Percentiles rank a stretch among this genome's conserved stretches.
phyloP scores from a whole-genome alignment of 495 filamentous ascomycete species.

The Penicillium robsamsonii region DNA sequence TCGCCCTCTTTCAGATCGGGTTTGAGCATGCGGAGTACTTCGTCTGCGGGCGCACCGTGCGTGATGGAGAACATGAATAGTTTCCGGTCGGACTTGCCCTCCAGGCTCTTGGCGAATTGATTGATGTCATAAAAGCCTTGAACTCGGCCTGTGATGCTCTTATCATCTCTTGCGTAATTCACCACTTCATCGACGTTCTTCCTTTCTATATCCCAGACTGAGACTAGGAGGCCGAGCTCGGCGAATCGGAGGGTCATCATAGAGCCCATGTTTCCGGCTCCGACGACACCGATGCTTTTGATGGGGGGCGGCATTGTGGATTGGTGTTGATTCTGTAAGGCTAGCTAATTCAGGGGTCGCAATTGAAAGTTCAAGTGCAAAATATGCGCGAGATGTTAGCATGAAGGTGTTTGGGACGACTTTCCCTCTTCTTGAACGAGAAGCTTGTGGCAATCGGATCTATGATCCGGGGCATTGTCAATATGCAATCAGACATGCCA shows the following conservation, averaged over 20 bases:
- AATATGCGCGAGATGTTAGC: not conserved
- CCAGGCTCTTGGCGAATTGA: constrained; percentile 41
- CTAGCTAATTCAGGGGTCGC: not conserved
- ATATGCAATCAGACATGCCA: constrained; percentile 18
- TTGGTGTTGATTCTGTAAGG: not conserved
- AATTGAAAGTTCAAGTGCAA: too few species aligned
- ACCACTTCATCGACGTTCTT: constrained; percentile 46
- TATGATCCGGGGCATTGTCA: constrained; percentile 16
- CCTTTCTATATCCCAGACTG: constrained; percentile 55
- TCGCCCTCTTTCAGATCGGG: constrained; percentile 59
- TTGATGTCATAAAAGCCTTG: constrained; percentile 37
- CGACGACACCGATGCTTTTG: constrained; percentile 59
- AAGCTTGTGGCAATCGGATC: constrained; percentile 19
- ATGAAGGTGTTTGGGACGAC: not conserved
- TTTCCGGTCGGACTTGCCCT: constrained; percentile 34
- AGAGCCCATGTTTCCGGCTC: constrained; percentile 65
- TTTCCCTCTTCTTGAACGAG: constrained; percentile 16
- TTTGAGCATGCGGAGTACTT: constrained; percentile 57
- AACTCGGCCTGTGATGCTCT: constrained; percentile 32
- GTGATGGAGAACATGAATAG: constrained; percentile 67
- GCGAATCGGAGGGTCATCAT: constrained; percentile 65
- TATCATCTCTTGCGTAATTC: constrained; percentile 19
- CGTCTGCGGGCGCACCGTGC: constrained; percentile 66
- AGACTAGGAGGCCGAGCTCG: constrained; percentile 60
- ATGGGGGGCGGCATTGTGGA: constrained; percentile 29